Percentiles rank a stretch among this genome's conserved stretches.
Conservation (phyloP, 2,329 filamentous ascomycete genomes). For the Xylariales sp. region DNA sequence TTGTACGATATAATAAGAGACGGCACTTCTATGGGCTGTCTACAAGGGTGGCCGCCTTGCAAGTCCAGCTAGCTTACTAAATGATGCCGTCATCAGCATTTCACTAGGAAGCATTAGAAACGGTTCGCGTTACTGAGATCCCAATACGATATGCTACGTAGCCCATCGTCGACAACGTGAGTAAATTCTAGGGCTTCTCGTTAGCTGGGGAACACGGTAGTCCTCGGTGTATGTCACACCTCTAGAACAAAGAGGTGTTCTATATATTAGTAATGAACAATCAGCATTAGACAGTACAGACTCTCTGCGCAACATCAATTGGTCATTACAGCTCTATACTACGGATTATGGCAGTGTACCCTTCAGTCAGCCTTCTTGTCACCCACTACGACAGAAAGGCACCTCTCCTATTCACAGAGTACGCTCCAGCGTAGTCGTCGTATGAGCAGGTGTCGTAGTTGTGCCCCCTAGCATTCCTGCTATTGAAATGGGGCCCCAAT, state of each 20-base stretch:
- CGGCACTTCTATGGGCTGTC: too few species aligned
- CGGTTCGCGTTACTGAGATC: neutral
- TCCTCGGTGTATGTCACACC: neutral
- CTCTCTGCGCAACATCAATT: too few species aligned
- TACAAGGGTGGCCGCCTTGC: too few species aligned
- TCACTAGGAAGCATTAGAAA: too few species aligned
- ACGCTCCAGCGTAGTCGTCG: neutral
- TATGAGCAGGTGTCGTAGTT: neutral
- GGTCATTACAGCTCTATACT: too few species aligned
- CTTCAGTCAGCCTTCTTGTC: neutral
- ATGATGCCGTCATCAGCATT: too few species aligned
- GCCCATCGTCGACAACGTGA: constrained; percentile 1
- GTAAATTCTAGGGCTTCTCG: constrained; percentile 2
- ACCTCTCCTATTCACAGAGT: neutral
- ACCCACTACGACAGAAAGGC: constrained; percentile 3
- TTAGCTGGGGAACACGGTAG: neutral
- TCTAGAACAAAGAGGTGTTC: too few species aligned
- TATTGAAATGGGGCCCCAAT: constrained; percentile 6
- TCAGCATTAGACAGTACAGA: too few species aligned
- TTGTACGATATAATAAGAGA: too few species aligned
- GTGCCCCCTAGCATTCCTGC: neutral
- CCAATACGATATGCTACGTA: neutral
- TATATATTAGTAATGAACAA: too few species aligned
- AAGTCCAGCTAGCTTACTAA: too few species aligned
- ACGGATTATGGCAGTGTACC: neutral